Evolutionary conservation across 345 rosid species (phyloP).

Genomic region (Syzygium aromaticum): DNA sequence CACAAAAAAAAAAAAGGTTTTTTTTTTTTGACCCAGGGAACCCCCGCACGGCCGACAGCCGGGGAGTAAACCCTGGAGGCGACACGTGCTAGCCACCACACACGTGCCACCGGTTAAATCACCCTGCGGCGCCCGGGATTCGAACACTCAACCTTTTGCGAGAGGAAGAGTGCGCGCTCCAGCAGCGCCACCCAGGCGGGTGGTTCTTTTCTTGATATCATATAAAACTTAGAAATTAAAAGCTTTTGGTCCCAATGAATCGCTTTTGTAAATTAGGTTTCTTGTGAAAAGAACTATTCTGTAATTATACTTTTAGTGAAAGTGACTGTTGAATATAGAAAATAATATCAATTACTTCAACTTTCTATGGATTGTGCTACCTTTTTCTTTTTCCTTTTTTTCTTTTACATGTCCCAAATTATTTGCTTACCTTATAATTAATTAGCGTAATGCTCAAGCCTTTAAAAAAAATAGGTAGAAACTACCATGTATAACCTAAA

Average conservation of each 20-base stretch:
- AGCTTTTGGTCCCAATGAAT: not conserved
- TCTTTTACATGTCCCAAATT: not conserved
- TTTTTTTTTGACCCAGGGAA: too few species aligned
- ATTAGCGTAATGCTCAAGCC: not conserved
- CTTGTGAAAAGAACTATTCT: not conserved
- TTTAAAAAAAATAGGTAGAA: not conserved
- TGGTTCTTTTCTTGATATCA: not conserved
- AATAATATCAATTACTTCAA: not conserved
- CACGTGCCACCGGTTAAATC: too few species aligned
- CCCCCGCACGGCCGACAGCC: too few species aligned
- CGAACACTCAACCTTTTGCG: too few species aligned
- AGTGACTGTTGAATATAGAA: not conserved
- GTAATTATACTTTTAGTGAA: not conserved
- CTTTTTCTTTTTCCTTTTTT: not conserved
- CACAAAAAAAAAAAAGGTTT: not conserved
- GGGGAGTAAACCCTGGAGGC: too few species aligned
- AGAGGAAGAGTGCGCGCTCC: too few species aligned
- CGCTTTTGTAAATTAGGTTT: not conserved
- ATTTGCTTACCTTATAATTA: not conserved
- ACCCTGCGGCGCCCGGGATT: too few species aligned
- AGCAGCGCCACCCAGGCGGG: too few species aligned
- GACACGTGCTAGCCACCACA: too few species aligned
- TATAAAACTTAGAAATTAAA: not conserved
- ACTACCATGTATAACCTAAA: not conserved
- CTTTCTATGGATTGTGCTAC: not conserved